These are phyloP conservation scores for Escallonia herrerae DNA, from an alignment of 129 eudicot species.

Conservation along the genomic window DNA sequence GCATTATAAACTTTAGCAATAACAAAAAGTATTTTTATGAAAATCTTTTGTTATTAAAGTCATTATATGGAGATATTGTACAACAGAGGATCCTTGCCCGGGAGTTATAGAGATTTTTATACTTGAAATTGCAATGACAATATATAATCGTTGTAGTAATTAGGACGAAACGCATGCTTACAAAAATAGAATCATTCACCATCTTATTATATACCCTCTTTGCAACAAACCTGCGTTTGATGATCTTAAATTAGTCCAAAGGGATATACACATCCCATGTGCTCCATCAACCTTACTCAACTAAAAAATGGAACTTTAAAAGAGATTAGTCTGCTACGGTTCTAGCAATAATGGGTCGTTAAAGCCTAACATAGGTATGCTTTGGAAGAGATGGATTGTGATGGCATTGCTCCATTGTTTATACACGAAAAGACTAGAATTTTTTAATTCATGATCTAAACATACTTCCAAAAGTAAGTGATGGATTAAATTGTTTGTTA, in stretches of 20 bases:
- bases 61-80: too few relatives aligned
- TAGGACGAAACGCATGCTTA: slow-evolving; percentile 5
- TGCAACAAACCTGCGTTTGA: not conserved
- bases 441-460: not conserved
- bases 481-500: not conserved
- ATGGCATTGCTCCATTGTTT: not conserved
- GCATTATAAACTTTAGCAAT: not conserved
- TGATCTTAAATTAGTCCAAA: not conserved
- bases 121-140: slow-evolving; percentile 4
- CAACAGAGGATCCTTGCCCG: too few relatives aligned
- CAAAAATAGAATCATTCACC: not conserved
- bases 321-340: not conserved
- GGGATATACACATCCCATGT: slow-evolving; percentile 24
- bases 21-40: not conserved
- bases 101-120: not conserved
- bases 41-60: too few relatives aligned
- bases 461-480: not conserved
- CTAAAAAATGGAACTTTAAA: not conserved
- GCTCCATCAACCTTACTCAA: slow-evolving; percentile 8
- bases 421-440: slow-evolving; percentile 6
- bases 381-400: slow-evolving; percentile 6
- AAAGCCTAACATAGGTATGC: slow-evolving; percentile 20
- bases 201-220: not conserved
- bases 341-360: slow-evolving; percentile 13
- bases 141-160: not conserved